A percentile compares a stretch with the other conserved stretches of the same genome.
Evolutionary conservation across 1,284 basidiomycete species (phyloP).

Genomic region (Boletus semigastroideus): DNA sequence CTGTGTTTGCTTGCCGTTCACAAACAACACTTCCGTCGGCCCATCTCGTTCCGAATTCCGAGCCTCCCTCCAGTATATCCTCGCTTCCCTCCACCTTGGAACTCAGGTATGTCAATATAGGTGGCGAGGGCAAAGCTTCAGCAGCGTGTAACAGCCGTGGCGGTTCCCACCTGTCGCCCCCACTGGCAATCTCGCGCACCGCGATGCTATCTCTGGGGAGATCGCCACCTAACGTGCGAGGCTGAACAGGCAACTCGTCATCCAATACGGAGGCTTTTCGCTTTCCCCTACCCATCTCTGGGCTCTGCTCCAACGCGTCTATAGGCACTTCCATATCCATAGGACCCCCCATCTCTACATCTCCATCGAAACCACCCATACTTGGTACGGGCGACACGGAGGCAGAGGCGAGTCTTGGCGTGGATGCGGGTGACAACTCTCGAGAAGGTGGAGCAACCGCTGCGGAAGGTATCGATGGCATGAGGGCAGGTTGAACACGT

Average conservation of each 20-base stretch:
- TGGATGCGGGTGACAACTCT: slow-evolving; percentile 14
- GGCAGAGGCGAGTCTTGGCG: slow-evolving; percentile 19
- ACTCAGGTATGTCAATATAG: slow-evolving; percentile 59
- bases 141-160: slow-evolving; percentile 22
- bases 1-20: slow-evolving; percentile 64
- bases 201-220: slow-evolving; percentile 47
- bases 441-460: slow-evolving; percentile 18
- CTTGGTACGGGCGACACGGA: slow-evolving; percentile 30
- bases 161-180: slow-evolving; percentile 21
- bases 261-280: slow-evolving; percentile 49
- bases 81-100: slow-evolving; percentile 62
- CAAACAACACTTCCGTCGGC: slow-evolving; percentile 67
- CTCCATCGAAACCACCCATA: slow-evolving; percentile 33
- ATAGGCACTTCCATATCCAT: slow-evolving; percentile 38
- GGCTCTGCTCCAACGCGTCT: slow-evolving; percentile 31
- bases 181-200: slow-evolving; percentile 50
- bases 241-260: slow-evolving; percentile 46
- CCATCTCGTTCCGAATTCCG: slow-evolving; percentile 73
- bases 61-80: slow-evolving; percentile 79
- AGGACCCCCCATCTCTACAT: slow-evolving; percentile 29
- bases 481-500: slow-evolving; percentile 54
- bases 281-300: slow-evolving; percentile 41
- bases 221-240: slow-evolving; percentile 74
- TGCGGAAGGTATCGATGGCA: slow-evolving; percentile 41
- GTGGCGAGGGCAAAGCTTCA: slow-evolving; percentile 45